A percentile compares a stretch with the other conserved stretches of the same genome.
Evolutionary conservation across 306 rosid species (phyloP).

Genomic region (Prunus armeniaca): DNA sequence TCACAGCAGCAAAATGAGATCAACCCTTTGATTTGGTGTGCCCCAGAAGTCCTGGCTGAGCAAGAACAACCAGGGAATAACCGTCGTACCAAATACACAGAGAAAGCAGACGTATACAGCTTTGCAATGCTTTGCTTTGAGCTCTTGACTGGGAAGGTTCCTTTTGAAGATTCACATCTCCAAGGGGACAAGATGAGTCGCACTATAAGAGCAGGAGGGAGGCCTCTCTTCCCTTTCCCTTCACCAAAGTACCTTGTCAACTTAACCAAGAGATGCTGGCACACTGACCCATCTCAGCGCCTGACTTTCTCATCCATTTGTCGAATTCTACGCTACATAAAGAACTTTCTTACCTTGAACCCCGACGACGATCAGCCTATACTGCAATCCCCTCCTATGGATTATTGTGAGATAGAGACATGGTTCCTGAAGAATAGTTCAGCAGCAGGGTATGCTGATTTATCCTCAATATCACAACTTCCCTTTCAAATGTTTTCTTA

Average conservation of each 20-base stretch:
- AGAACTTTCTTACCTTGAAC: conserved; percentile 68
- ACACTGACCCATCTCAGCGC: conserved; percentile 66
- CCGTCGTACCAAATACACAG: conserved; percentile 40
- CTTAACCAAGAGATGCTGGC: conserved; percentile 86
- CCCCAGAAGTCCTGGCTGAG: conserved; percentile 78
- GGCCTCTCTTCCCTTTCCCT: conserved; percentile 85
- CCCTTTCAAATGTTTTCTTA: conserved; percentile 88
- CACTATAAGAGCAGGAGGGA: conserved; percentile 76
- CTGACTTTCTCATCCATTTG: conserved; percentile 82
- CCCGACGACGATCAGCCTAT: conserved; percentile 45
- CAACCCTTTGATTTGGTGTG: conserved; percentile 67
- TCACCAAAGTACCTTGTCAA: conserved; percentile 80
- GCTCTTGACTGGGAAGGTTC: conserved; percentile 83
- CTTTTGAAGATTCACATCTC: conserved; percentile 74
- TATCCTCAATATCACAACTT: conserved; percentile 47
- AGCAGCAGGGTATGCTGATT: conserved; percentile 21
- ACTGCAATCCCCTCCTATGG: conserved; percentile 47
- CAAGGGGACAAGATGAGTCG: conserved; percentile 66
- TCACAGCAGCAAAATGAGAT: conserved; percentile 31
- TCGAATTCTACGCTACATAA: conserved; percentile 69
- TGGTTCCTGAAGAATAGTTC: conserved; percentile 46
- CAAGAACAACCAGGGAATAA: conserved; percentile 41
- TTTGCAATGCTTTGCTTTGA: conserved; percentile 89
- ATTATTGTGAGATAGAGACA: conserved; percentile 68
- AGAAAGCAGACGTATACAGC: conserved; percentile 88